A percentile compares a stretch with the other conserved stretches of the same genome.
Conservation (phyloP, 2,329 filamentous ascomycete genomes). For the Penicillium griseofulvum region DNA sequence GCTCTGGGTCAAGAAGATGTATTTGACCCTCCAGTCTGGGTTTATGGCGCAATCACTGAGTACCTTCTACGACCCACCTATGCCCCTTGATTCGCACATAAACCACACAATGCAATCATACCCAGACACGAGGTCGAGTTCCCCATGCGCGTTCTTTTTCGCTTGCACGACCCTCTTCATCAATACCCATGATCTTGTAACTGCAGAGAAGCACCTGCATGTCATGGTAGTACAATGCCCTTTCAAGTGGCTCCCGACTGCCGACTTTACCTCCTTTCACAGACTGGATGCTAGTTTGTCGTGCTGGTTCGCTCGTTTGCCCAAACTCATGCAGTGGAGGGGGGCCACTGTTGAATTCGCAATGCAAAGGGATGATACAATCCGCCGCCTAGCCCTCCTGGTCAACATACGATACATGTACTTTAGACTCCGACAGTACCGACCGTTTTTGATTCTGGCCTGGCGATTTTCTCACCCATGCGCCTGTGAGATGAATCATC, state of each 20-base stretch:
- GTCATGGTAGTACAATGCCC: too few relatives aligned
- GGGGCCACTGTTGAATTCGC: accelerated
- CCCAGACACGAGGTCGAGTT: too few relatives aligned
- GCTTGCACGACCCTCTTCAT: too few relatives aligned
- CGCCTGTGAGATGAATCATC: background rate
- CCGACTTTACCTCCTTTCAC: too few relatives aligned
- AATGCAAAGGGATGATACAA: background rate
- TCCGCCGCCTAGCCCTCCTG: background rate
- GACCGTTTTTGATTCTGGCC: background rate
- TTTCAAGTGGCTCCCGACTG: too few relatives aligned
- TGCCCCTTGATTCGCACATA: background rate
- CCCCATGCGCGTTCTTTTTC: too few relatives aligned
- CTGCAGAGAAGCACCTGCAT: too few relatives aligned
- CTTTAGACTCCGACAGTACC: background rate
- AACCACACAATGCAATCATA: too few relatives aligned
- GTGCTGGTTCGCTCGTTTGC: background rate
- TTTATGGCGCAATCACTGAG: background rate
- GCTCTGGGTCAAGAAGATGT: background rate
- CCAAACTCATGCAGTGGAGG: background rate
- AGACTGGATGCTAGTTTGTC: too few relatives aligned
- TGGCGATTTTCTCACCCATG: background rate
- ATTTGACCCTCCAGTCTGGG: background rate
- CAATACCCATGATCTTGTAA: too few relatives aligned
- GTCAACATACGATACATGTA: background rate
- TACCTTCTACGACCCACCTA: accelerated